These are phyloP conservation scores for Cytospora piceicola DNA, from an alignment of 2,329 filamentous ascomycete genomes.

Conservation along the genomic window DNA sequence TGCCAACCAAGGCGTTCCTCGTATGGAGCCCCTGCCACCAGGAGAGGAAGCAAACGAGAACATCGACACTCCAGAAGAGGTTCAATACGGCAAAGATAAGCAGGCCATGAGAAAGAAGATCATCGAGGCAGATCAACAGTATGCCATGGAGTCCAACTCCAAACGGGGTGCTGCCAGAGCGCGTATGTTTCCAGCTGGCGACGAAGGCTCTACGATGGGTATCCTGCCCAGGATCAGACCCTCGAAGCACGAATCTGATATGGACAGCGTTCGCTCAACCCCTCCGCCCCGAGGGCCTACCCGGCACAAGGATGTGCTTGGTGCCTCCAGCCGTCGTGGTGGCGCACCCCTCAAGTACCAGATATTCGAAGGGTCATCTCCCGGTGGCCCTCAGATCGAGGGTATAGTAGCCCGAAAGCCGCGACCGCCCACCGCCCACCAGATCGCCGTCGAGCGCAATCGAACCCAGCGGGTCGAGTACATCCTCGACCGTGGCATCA, in stretches of 20 bases:
- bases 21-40: conserved; percentile 65
- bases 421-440: conserved; percentile 78
- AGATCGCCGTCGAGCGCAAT: conserved; percentile 79
- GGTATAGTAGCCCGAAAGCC: conserved; percentile 64
- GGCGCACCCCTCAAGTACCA: conserved; percentile 61
- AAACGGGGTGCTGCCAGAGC: conserved; percentile 55
- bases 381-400: conserved; percentile 58
- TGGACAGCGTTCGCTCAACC: conserved; percentile 57
- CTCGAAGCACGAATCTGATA: conserved; percentile 62
- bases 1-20: conserved; percentile 70
- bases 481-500: conserved; percentile 75
- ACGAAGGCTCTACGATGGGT: conserved; percentile 57
- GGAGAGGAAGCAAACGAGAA: conserved; percentile 73
- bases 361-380: conserved; percentile 64
- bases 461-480: conserved; percentile 80
- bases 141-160: conserved; percentile 63
- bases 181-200: conserved; percentile 37
- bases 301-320: conserved; percentile 41
- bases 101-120: conserved; percentile 76
- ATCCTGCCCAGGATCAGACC: conserved; percentile 67
- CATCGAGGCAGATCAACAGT: conserved; percentile 74
- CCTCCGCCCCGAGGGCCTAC: conserved; percentile 50
- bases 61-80: conserved; percentile 71
- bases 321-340: conserved; percentile 45
- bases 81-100: conserved; percentile 72